Evolutionary conservation across 768 basidiomycete genomes (phyloP).

Genomic region (Lentinula detonsa): DNA sequence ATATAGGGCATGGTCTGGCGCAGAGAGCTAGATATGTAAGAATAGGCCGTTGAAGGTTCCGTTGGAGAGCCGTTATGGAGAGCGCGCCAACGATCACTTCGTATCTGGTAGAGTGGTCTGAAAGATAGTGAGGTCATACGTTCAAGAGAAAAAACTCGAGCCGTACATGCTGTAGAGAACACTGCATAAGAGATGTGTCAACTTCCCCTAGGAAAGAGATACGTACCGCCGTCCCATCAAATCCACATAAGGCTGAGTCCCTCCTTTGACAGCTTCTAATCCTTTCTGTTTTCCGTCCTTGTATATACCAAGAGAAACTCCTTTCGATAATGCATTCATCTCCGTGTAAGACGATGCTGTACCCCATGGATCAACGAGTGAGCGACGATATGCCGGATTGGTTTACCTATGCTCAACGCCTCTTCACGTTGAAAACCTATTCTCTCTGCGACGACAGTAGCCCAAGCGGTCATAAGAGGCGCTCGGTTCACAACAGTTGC

Average conservation of each 20-base stretch:
- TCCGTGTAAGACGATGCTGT: slow-evolving; percentile 90
- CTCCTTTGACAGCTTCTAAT: slow-evolving; percentile 47
- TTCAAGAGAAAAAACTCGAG: neutral
- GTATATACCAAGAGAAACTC: slow-evolving; percentile 76
- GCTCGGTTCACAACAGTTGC: slow-evolving; percentile 80
- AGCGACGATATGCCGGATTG: neutral
- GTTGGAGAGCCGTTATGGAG: slow-evolving; percentile 66
- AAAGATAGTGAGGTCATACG: slow-evolving; percentile 2
- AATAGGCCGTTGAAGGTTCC: slow-evolving; percentile 68
- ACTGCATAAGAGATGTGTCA: neutral
- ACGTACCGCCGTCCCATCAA: slow-evolving; percentile 70
- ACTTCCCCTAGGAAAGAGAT: neutral
- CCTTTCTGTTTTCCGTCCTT: slow-evolving; percentile 47
- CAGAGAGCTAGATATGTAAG: slow-evolving; percentile 77
- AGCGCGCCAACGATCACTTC: slow-evolving; percentile 73
- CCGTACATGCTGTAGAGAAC: neutral
- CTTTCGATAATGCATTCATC: slow-evolving; percentile 84
- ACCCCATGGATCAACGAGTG: neutral
- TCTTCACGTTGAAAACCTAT: slow-evolving; percentile 86
- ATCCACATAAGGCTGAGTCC: slow-evolving; percentile 79
- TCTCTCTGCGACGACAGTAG: slow-evolving; percentile 76
- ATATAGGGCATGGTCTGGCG: slow-evolving; percentile 74
- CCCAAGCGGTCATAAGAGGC: slow-evolving; percentile 94
- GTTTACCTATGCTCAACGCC: slow-evolving; percentile 82
- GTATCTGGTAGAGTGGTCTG: slow-evolving; percentile 78